Conservation (phyloP, 1,284 basidiomycete genomes). For the Abortiporus biennis region DNA sequence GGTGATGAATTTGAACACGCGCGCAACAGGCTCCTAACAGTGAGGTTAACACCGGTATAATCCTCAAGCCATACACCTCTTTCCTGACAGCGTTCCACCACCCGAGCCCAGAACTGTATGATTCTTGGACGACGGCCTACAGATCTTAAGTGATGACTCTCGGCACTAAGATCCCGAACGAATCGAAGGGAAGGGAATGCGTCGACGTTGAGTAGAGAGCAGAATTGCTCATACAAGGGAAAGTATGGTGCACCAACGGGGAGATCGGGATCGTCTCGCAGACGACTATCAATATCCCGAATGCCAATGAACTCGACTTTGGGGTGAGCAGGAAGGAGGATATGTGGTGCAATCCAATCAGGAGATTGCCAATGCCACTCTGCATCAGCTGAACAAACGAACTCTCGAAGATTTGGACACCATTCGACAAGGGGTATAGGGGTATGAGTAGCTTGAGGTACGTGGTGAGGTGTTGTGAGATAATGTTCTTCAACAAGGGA, state of each 20-base stretch:
- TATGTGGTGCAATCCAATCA: conserved; percentile 75
- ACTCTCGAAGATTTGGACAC: conserved; percentile 60
- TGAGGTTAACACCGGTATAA: conserved; percentile 36
- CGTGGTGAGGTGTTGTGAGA: conserved; percentile 37
- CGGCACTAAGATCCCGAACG: conserved; percentile 50
- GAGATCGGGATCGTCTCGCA: conserved; percentile 33
- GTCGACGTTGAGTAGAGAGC: conserved; percentile 44
- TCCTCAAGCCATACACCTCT: conserved; percentile 53
- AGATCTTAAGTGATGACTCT: conserved; percentile 26
- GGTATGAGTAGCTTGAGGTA: conserved; percentile 18
- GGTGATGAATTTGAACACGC: no score
- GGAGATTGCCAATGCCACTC: conserved; percentile 76
- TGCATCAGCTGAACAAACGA: conserved; percentile 68
- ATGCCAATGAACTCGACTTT: conserved; percentile 62
- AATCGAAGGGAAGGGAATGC: conserved; percentile 59
- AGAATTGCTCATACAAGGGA: conserved; percentile 57
- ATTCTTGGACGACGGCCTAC: conserved; percentile 21
- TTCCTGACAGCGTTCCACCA: conserved; percentile 39
- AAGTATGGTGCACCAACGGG: conserved; percentile 47
- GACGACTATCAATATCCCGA: conserved; percentile 59
- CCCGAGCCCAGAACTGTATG: conserved; percentile 42
- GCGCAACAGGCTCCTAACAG: conserved; percentile 22
- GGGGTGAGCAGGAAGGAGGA: conserved; percentile 58
- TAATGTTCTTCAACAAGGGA: conserved; percentile 60
- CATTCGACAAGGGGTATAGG: conserved; percentile 48